Evolutionary conservation across 768 basidiomycete species (phyloP).

Genomic region (Filobasidium wieringae): DNA sequence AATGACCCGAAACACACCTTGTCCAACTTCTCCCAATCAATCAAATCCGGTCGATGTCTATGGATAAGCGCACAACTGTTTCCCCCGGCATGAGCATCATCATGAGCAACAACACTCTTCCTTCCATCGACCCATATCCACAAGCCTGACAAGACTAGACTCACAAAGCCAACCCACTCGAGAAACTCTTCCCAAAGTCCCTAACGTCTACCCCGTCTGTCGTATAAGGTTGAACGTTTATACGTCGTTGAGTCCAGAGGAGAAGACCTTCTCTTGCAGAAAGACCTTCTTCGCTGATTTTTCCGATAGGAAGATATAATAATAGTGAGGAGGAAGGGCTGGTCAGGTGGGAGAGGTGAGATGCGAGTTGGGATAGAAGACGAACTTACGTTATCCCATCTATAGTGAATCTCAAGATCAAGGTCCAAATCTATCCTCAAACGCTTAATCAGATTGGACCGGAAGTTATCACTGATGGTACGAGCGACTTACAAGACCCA

Average conservation of each 20-base stretch:
- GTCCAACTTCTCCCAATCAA: conserved; percentile 77
- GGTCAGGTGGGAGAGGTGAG: conserved; percentile 10
- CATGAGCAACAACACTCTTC: background rate
- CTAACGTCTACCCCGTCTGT: conserved; percentile 68
- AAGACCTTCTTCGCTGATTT: conserved; percentile 82
- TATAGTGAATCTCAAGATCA: conserved; percentile 93
- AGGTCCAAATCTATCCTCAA: conserved; percentile 68
- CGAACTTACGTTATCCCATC: conserved; percentile 80
- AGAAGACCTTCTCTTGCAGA: conserved; percentile 94
- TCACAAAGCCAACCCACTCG: conserved; percentile 87
- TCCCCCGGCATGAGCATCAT: background rate
- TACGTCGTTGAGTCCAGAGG: conserved; percentile 97
- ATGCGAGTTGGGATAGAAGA: background rate
- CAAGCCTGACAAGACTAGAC: conserved; percentile 36
- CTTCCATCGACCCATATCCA: background rate
- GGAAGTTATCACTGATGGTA: background rate
- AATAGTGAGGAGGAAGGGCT: background rate
- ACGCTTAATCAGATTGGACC: background rate
- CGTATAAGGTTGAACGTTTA: conserved; percentile 56
- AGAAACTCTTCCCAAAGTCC: conserved; percentile 87
- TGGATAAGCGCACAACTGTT: conserved; percentile 90
- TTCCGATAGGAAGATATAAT: background rate
- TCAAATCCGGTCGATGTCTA: conserved; percentile 85
- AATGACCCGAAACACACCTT: conserved; percentile 44
- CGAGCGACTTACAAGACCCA: conserved; percentile 44